Conservation (phyloP, 208 protist species). For the Phytomonas francai region DNA sequence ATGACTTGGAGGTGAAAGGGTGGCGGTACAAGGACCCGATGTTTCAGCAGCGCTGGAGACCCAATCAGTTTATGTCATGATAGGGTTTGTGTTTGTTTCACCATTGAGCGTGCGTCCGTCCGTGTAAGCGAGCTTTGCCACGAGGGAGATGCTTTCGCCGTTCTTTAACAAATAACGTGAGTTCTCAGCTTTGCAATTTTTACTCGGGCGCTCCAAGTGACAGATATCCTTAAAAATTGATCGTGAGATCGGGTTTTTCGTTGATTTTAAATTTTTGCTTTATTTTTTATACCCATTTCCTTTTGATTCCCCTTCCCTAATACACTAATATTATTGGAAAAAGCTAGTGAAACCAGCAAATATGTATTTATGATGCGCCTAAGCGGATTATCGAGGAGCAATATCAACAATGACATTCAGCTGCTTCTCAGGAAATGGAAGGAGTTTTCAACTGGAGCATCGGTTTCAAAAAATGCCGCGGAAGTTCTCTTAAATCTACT, state of each 20-base stretch:
- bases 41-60: conserved; percentile 77
- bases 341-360: too few relatives aligned
- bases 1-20: conserved; percentile 35
- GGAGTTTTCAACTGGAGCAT: conserved; percentile 7
- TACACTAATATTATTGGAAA: too few relatives aligned
- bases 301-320: background rate
- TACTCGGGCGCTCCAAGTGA: background rate
- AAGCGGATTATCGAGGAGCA: too few relatives aligned
- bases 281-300: background rate
- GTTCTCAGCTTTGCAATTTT: background rate
- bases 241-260: too few relatives aligned
- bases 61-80: conserved; percentile 82
- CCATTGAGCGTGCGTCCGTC: background rate
- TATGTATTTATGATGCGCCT: too few relatives aligned
- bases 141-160: background rate
- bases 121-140: background rate
- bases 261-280: too few relatives aligned
- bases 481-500: conserved; percentile 12
- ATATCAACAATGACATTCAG: too few relatives aligned
- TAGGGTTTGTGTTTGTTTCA: too few relatives aligned
- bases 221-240: too few relatives aligned
- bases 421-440: conserved; percentile 4
- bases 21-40: conserved; percentile 77
- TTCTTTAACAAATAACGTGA: too few relatives aligned
- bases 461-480: background rate